Evolutionary conservation across 768 basidiomycete species (phyloP).

Genomic region (Amyloporia xantha): DNA sequence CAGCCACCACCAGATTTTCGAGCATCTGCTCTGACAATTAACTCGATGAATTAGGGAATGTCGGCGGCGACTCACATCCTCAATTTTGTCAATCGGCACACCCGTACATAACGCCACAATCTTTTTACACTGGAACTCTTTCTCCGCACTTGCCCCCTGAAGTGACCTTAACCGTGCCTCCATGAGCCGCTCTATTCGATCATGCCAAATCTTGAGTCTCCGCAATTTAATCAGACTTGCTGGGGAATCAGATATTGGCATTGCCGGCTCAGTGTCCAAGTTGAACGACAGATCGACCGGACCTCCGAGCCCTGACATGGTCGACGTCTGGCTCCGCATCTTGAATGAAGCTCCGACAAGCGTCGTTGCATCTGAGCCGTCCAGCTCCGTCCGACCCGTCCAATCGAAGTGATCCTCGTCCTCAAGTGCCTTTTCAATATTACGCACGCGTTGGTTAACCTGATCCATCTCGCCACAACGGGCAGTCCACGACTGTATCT

Average conservation of each 20-base stretch:
- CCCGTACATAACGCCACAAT: slow-evolving; percentile 87
- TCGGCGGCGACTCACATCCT: slow-evolving; percentile 84
- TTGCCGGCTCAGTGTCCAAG: slow-evolving; percentile 66
- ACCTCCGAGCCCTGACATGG: slow-evolving; percentile 57
- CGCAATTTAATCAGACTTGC: slow-evolving; percentile 64
- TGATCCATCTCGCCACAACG: slow-evolving; percentile 77
- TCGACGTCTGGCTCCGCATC: slow-evolving; percentile 60
- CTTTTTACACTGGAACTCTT: slow-evolving; percentile 87
- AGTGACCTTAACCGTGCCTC: slow-evolving; percentile 59
- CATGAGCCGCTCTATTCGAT: slow-evolving; percentile 70
- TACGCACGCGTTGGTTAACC: slow-evolving; percentile 70
- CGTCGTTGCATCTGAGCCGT: slow-evolving; percentile 31
- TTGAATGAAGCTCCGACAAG: slow-evolving; percentile 60
- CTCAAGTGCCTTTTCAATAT: slow-evolving; percentile 70
- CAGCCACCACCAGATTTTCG: slow-evolving; percentile 76
- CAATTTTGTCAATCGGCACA: slow-evolving; percentile 81
- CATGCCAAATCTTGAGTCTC: slow-evolving; percentile 79
- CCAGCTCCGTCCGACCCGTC: slow-evolving; percentile 64
- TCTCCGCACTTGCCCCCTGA: slow-evolving; percentile 79
- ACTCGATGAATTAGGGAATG: too few relatives aligned
- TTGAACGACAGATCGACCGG: slow-evolving; percentile 56
- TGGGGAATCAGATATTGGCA: slow-evolving; percentile 53
- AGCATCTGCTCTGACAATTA: too few relatives aligned
- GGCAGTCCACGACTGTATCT: slow-evolving; percentile 70
- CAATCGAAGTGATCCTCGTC: slow-evolving; percentile 85